Conservation (phyloP, 2,329 filamentous ascomycete species). For the Aspergillus sp. region DNA sequence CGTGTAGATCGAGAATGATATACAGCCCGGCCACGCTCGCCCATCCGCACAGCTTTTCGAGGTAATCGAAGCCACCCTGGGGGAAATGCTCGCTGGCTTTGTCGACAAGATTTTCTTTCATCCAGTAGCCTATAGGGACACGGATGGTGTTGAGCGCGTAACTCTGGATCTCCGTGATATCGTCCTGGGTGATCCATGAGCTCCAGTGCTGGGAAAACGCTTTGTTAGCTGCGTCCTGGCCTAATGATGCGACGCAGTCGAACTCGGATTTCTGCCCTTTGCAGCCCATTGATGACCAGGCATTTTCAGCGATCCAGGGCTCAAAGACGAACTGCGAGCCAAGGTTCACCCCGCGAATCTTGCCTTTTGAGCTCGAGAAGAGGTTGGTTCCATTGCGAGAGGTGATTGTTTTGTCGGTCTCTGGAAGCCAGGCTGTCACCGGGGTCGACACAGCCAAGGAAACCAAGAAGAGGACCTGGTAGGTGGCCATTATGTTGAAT, state of each 20-base stretch:
- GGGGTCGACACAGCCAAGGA: too few species aligned
- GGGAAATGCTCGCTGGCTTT: too few species aligned
- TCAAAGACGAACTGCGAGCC: constrained; percentile 54
- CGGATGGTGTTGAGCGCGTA: too few species aligned
- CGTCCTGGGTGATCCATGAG: constrained; percentile 49
- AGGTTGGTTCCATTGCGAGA: constrained; percentile 22
- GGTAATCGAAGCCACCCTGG: too few species aligned
- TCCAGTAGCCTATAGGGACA: too few species aligned
- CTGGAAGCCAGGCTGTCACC: background rate
- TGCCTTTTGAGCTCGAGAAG: constrained; percentile 23
- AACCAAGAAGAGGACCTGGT: too few species aligned
- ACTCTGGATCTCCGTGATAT: constrained; percentile 46
- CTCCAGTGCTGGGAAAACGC: constrained; percentile 53
- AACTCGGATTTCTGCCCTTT: constrained; percentile 48
- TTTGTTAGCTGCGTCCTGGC: constrained; percentile 46
- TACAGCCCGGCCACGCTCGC: too few species aligned
- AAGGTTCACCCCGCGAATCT: constrained; percentile 57
- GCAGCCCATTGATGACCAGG: constrained; percentile 52
- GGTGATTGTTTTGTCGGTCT: constrained; percentile 23
- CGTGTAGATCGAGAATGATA: too few species aligned
- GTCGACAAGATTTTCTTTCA: too few species aligned
- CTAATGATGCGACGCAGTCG: constrained; percentile 51
- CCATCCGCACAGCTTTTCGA: too few species aligned
- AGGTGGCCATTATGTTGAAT: too few species aligned
- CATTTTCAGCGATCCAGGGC: constrained; percentile 50